Evolutionary conservation across 495 filamentous ascomycete genomes (phyloP), one percentile per base, ranked within the genome.

Genomic region (Pseudomonodictys pantanalensis): DNA sequence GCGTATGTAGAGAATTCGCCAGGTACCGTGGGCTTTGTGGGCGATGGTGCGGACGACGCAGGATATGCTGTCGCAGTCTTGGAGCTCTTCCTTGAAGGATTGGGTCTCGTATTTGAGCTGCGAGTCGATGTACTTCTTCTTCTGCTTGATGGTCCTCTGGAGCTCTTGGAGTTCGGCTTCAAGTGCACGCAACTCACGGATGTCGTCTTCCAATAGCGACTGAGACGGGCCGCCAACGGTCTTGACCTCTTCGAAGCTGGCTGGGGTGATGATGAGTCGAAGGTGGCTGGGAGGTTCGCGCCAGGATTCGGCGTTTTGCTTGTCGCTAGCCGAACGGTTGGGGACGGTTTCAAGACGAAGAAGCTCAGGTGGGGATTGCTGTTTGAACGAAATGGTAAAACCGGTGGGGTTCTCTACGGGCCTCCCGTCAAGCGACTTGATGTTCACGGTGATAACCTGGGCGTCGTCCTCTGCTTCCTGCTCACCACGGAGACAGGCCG

Each of bases 61-160:
- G 11, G 57, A 29, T 29, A 76, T 23, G 30, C 61, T 72, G 53
- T 75, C 70, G 54, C 74, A 76, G 30, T 71, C 60, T 33, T 70
- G 45, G 17, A 75, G 41, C 24, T 72, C 62, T 38, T 70, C 47
- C 30, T 58, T 60, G 8, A 74, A 60, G 30, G 38, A 56, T 11
- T 53, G 41, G 7, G 66, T 48, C 45, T 72, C 64, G 20, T 60
- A 9, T 38, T 62, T 48, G 2, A 70, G 56, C 17, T 70, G 56
- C 9, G 48, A 33, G 12, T 59, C 50, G 45, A 73, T 58, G 12
- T 58, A 43, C 15, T 66, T 46, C 58, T 68, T 64, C 65, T 69
- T 68, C 2, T 58, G 52, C 12, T 44, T 22, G 41, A 73, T 69
- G 3, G 43, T 58, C 9, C 45, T 23, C 12, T 70, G 58, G 15